Evolutionary conservation across 192 early-diverging fungal genomes (phyloP), one percentile per base, ranked within the genome.

Genomic region (Dissophora globulifera): DNA sequence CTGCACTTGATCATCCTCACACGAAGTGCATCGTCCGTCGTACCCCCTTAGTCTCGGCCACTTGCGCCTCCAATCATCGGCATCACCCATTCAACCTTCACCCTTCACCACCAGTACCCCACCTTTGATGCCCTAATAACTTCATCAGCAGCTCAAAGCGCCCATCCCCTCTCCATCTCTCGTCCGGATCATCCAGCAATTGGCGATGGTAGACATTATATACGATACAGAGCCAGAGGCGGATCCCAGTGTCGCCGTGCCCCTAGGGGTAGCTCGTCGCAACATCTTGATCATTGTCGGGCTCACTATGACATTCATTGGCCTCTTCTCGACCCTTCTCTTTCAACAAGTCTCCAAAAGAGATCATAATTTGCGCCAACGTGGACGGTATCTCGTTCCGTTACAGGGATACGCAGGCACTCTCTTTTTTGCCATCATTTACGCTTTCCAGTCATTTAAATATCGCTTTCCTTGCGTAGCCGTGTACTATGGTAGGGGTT

Each of bases 301-400:
- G 0, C 19, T 42, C 6, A 35, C 55, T 20, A 20, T 55, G 7
- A 47, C 58, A 4, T 26, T 56, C 26, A 53, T 61, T 22, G 57
- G 63, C 6, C n/a, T 67, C 13, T 0, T 57, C 6, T 50, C 72
- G 0, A 76, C 72, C 0, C 48, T 47, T 53, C 58, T 76, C 38
- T 76, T 76, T 25, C 72, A 76, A 26, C 50, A 50, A 67, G 51
- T 67, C 31, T 76, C 72, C 9, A 67, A 76, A 56, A 60, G 29
- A 30, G 63, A 76, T 38, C 66, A 76, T 31, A 56, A 76, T 31
- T 58, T 76, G n/a, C 72, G 72, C 13, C 72, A 76, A 26, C 49
- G 72, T 26, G 72, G 72, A 23, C 62, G 72, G 3, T 76, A 76
- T 31, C 53, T 76, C 5, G 63, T 76, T 20, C 55, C 63, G 1